These are phyloP conservation scores for Colletotrichum sojae DNA, from an alignment of 2,329 filamentous ascomycete species.

Conservation along the genomic window DNA sequence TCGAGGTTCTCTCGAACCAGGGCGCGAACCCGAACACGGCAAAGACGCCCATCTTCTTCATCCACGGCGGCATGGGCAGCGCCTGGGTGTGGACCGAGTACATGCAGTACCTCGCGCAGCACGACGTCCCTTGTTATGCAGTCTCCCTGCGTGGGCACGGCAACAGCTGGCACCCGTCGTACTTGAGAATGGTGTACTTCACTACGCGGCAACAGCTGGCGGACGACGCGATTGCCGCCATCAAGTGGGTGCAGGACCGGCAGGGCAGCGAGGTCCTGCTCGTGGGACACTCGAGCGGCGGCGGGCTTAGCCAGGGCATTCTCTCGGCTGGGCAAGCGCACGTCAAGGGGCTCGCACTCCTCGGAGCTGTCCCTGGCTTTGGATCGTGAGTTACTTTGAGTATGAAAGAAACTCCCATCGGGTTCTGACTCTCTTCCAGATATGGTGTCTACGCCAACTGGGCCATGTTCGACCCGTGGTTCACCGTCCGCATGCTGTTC, in stretches of 20 bases:
- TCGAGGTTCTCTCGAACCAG: constrained; percentile 65
- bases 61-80: constrained; percentile 68
- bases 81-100: constrained; percentile 68
- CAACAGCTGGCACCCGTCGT: constrained; percentile 65
- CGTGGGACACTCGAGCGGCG: constrained; percentile 67
- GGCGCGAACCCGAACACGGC: constrained; percentile 43
- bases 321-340: constrained; percentile 56
- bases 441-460: constrained; percentile 61
- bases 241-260: constrained; percentile 54
- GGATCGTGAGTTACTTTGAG: constrained; percentile 57
- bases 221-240: constrained; percentile 59
- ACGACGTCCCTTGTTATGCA: constrained; percentile 65
- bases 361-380: constrained; percentile 63
- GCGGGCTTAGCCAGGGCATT: constrained; percentile 64
- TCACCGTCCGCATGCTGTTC: constrained; percentile 60
- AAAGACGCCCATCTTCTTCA: constrained; percentile 62
- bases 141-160: constrained; percentile 68
- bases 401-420: background rate
- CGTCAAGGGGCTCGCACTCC: constrained; percentile 61
- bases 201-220: constrained; percentile 59
- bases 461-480: constrained; percentile 62
- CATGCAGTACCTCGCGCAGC: constrained; percentile 61
- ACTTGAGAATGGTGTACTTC: constrained; percentile 62
- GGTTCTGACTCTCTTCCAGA: constrained; percentile 41
- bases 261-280: constrained; percentile 56